Conservation (phyloP, 2,329 filamentous ascomycete genomes). For the Penicillium sp. region DNA sequence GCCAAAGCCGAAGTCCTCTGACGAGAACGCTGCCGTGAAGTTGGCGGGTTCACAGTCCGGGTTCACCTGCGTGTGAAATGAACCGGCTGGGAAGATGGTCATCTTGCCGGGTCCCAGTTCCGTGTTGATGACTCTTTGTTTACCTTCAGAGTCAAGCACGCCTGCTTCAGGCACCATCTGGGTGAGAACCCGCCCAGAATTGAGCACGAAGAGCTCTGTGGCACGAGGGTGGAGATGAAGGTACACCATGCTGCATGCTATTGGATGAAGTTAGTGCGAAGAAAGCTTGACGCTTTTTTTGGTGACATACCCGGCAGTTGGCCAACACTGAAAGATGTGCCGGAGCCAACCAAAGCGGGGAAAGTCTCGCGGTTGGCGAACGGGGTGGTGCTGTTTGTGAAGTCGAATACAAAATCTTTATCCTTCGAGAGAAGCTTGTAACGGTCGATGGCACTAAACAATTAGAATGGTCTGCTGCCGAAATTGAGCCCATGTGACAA, state of each 20-base stretch:
- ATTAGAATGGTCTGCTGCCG: not conserved
- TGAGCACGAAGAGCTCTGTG: conserved; percentile 23
- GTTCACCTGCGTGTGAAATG: conserved; percentile 29
- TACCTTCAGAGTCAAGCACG: conserved; percentile 13
- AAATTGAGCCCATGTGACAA: not conserved
- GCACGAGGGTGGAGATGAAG: conserved; percentile 27
- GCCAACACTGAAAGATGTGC: conserved; percentile 17
- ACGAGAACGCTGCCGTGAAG: conserved; percentile 24
- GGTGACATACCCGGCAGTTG: conserved; percentile 18
- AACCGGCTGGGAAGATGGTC: conserved; percentile 26
- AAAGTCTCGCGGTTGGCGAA: conserved; percentile 23
- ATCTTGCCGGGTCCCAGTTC: conserved; percentile 20
- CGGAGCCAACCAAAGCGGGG: conserved; percentile 16
- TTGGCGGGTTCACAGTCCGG: conserved; percentile 26
- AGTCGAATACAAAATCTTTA: conserved; percentile 23
- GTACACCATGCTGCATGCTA: conserved; percentile 27
- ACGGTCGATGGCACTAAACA: conserved; percentile 17
- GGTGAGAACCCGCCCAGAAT: conserved; percentile 16
- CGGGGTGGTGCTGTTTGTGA: conserved; percentile 7
- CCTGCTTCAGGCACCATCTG: conserved; percentile 22
- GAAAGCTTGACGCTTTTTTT: not conserved
- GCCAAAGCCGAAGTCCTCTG: conserved; percentile 22
- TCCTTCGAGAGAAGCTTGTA: conserved; percentile 24
- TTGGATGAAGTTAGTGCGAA: not conserved
- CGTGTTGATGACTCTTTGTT: conserved; percentile 17